These are phyloP conservation scores for Chamaecyparis obtusa DNA, from an alignment of 75 land plant species.

Conservation along the genomic window DNA sequence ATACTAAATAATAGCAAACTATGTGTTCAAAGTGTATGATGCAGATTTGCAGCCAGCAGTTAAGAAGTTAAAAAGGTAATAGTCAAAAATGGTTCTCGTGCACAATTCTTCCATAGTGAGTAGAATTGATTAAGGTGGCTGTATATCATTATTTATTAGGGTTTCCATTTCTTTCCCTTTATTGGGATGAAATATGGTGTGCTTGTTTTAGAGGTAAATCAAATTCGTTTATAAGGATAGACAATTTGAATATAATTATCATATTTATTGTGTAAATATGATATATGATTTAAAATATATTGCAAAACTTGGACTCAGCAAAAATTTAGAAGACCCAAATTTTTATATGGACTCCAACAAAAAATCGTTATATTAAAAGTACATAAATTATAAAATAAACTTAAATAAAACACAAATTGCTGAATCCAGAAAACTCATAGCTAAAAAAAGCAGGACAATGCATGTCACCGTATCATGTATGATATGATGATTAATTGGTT, in stretches of 20 bases:
- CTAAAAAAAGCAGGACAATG: too few relatives aligned
- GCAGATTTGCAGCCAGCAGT: not conserved
- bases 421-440: too few relatives aligned
- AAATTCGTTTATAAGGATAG: not conserved
- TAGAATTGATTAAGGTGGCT: not conserved
- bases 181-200: not conserved
- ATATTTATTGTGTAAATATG: not conserved
- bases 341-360: too few relatives aligned
- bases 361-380: too few relatives aligned
- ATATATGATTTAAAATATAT: too few relatives aligned
- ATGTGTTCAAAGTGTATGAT: not conserved
- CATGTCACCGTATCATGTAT: too few relatives aligned
- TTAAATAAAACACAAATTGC: too few relatives aligned
- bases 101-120: not conserved
- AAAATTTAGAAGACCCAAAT: too few relatives aligned
- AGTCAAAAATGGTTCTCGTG: not conserved
- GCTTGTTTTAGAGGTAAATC: not conserved
- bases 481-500: too few relatives aligned
- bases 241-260: not conserved
- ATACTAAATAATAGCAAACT: conserved; percentile 1
- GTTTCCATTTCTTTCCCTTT: not conserved
- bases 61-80: not conserved
- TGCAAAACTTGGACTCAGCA: too few relatives aligned
- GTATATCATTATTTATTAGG: not conserved
- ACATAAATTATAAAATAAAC: too few relatives aligned